phyloP scores from a whole-genome alignment of 2,329 filamentous ascomycete species.

The Xenoacremonium recifei region DNA sequence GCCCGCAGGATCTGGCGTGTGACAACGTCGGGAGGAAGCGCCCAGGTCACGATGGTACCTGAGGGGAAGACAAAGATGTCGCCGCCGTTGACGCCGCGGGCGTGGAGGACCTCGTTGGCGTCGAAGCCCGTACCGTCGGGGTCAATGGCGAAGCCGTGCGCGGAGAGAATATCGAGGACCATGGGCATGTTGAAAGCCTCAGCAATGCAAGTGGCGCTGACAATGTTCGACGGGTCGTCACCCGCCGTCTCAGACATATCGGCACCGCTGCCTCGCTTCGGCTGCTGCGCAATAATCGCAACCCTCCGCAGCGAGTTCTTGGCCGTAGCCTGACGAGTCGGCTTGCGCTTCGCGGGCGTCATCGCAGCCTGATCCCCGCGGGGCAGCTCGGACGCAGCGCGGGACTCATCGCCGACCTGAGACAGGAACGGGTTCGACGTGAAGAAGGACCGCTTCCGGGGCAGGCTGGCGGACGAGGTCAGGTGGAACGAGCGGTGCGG shows the following conservation, averaged over 20 bases:
- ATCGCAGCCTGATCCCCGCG: conserved; percentile 15
- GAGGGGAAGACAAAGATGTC: conserved; percentile 97
- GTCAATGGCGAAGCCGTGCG: conserved; percentile 61
- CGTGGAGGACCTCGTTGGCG: conserved; percentile 61
- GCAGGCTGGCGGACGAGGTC: conserved; percentile 40
- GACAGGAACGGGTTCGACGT: conserved; percentile 61
- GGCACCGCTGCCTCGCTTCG: conserved; percentile 33
- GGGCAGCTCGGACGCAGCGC: conserved; percentile 15
- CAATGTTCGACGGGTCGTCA: conserved; percentile 41
- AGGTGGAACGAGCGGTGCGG: conserved; percentile 44
- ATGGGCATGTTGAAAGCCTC: conserved; percentile 63
- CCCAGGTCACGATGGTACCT: conserved; percentile 91
- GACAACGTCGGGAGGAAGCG: conserved; percentile 73
- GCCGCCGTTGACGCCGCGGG: conserved; percentile 61
- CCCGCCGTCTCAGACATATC: conserved; percentile 21
- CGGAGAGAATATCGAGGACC: conserved; percentile 56
- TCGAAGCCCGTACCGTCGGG: conserved; percentile 62
- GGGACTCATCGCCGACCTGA: conserved; percentile 34
- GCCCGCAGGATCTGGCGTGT: conserved; percentile 73
- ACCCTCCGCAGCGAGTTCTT: conserved; percentile 81
- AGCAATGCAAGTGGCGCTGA: conserved; percentile 61
- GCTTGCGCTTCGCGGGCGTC: conserved; percentile 42
- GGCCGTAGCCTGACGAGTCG: conserved; percentile 43
- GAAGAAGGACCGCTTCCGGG: conserved; percentile 62
- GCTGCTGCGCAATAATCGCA: conserved; percentile 77